Evolutionary conservation across 2,329 filamentous ascomycete genomes (phyloP), one percentile per base, ranked within the genome.

Genomic region (Alternaria infectoria): DNA sequence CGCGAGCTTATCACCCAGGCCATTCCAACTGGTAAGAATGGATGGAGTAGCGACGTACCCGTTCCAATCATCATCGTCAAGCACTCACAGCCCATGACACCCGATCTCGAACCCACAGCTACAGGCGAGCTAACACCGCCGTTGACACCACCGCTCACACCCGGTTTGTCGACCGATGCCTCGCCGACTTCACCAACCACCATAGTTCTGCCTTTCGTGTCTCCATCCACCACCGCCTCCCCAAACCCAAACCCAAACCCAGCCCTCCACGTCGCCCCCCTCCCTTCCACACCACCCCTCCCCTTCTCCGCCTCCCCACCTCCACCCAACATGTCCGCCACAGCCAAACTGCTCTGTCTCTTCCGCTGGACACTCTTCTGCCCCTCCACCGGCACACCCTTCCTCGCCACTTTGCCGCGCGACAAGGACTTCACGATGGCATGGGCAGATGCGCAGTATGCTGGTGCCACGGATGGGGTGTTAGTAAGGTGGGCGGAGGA

Each of bases 291-390:
- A 2, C 71, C 70, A 7, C 66, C 64, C 10, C 10, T 61, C 1
- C 2, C 54, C 7, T 71, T 65, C 47, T 61, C 17, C 12, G 60
- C 67, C 6, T 43, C 47, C n/a, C 71, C 64, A 4, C 72, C 73
- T n/a, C 65, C 67, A 13, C 6, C 45, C 4, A 62, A 51, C 40
- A 74, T 75, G 71, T 71, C 72, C 3, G 15, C 50, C 12, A 25
- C 69, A 11, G 68, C 73, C 3, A 72, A 70, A 32, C 64, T 77
- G 2, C n/a, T 65, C 30, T 74, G 74, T 46, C 62, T 76, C 40
- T 67, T 69, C 4, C 73, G 74, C 62, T 76, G 73, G 74, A 76
- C 74, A 4, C 50, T 30, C 6, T 75, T 77, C 68, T 32, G 60
- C 15, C 40, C 59, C 0, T 13, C 28, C 2, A 71, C 64, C 2